These are phyloP conservation scores for Fomes fomentarius DNA, from an alignment of 1,284 basidiomycete genomes.

Conservation along the genomic window DNA sequence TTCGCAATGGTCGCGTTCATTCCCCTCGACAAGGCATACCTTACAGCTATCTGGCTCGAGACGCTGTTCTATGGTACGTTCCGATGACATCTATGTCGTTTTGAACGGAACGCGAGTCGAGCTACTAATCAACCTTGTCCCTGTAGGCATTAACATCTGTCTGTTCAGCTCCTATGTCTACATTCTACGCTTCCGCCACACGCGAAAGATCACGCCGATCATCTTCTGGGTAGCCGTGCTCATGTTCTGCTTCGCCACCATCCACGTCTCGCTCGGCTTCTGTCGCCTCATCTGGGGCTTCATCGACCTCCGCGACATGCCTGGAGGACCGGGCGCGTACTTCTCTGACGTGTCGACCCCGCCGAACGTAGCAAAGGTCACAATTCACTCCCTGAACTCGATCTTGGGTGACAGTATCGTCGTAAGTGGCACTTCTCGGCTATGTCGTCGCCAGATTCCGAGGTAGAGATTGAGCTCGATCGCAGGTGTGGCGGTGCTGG, in stretches of 20 bases:
- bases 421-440: conserved; percentile 30
- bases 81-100: no score
- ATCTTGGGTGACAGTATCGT: conserved; percentile 41
- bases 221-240: conserved; percentile 36
- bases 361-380: conserved; percentile 43
- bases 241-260: conserved; percentile 42
- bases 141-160: conserved; percentile 39
- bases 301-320: conserved; percentile 36
- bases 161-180: conserved; percentile 39
- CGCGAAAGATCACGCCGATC: conserved; percentile 33
- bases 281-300: conserved; percentile 42
- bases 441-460: not conserved
- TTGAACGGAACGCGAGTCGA: no score
- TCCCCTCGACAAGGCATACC: conserved; percentile 39
- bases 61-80: conserved; percentile 38
- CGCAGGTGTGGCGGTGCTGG: conserved; percentile 41
- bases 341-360: conserved; percentile 43
- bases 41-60: conserved; percentile 41
- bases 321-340: conserved; percentile 40
- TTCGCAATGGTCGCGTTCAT: conserved; percentile 28
- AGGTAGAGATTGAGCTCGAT: not conserved
- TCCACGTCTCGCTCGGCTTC: conserved; percentile 43
- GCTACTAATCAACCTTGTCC: no score
- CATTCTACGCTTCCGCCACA: conserved; percentile 36
- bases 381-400: conserved; percentile 41